phyloP scores from a whole-genome alignment of 805 yeast genomes.

The Nakazawaea siamensis region DNA sequence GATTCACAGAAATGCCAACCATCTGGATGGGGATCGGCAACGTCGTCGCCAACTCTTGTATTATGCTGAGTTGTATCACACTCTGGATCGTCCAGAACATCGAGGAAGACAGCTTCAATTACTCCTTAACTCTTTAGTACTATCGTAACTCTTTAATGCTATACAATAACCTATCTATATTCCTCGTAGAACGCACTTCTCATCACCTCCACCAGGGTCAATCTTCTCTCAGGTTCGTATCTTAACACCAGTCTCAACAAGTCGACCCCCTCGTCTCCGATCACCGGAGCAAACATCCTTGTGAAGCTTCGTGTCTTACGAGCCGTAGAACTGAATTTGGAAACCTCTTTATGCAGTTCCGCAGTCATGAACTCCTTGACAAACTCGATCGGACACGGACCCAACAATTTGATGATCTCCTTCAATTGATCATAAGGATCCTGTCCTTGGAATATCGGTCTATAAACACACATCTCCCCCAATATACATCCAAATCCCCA shows the following conservation, averaged over 20 bases:
- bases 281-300: slow-evolving; percentile 33
- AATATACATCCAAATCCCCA: slow-evolving; percentile 98
- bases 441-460: slow-evolving; percentile 93
- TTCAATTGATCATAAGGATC: slow-evolving; percentile 83
- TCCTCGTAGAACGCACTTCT: slow-evolving; percentile 88
- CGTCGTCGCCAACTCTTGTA: slow-evolving; percentile 67
- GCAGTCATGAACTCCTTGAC: slow-evolving; percentile 4
- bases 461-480: slow-evolving; percentile 89
- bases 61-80: slow-evolving; percentile 82
- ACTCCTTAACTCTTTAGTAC: slow-evolving; percentile 82
- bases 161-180: too few species aligned
- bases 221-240: slow-evolving; percentile 81
- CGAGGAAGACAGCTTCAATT: slow-evolving; percentile 85
- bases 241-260: slow-evolving; percentile 73
- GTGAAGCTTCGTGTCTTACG: slow-evolving; percentile 20
- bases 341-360: slow-evolving; percentile 4
- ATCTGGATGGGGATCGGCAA: slow-evolving; percentile 91
- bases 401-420: slow-evolving; percentile 83
- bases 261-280: slow-evolving; percentile 82
- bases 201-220: slow-evolving; percentile 73
- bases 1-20: slow-evolving; percentile 71
- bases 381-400: slow-evolving; percentile 51
- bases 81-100: slow-evolving; percentile 94
- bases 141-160: too few species aligned
- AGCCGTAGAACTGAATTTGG: slow-evolving; percentile 2